Evolutionary conservation across 345 rosid species (phyloP), one percentile per base, ranked within the genome.

Genomic region (Gossypium herbaceum): DNA sequence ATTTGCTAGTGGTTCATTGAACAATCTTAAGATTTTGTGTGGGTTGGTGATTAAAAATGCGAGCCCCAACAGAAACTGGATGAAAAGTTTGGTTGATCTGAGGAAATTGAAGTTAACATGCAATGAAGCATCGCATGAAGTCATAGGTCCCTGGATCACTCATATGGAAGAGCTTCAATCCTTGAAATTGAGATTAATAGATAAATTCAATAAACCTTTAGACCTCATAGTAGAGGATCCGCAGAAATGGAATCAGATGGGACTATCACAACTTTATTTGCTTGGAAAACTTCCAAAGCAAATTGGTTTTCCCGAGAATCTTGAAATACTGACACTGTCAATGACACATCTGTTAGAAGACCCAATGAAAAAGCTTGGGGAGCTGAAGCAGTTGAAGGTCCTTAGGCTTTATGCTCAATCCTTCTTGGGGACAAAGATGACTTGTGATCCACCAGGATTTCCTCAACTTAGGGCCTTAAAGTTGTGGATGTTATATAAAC

Each of bases 391-490:
- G 7, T 68, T 86, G 57, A 75, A 60, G 16, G 69, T 79, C 70
- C 87, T 82, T 12, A 80, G 82, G 60, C 89, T 86, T 8, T 41
- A 78, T 44, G 84, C 78, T 70, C 12, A 17, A 1, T 86, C 89
- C 10, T 86, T 76, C 50, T 1, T 15, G 5, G 85, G 87, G 47
- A 4, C 16, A 17, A 0, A 34, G 13, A 82, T 86, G 83, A 75
- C 44, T 47, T 84, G 81, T 22, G 3, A 16, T 5, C 2, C 0
- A 0, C 43, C 2, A 1, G 74, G 68, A 8, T 86, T 86, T 73
- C 82, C 71, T 3, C 4, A 64, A 34, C 87, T 84, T 56, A 77
- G 72, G 12, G 78, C 77, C 43, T 63, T 84, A 68, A 84, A 80
- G 51, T 15, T 86, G 68, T 86, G 89, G 87, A 72, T 63, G 85